These are phyloP conservation scores for Coemansia sp. DNA, from an alignment of 192 early-diverging fungal species.

Conservation along the genomic window DNA sequence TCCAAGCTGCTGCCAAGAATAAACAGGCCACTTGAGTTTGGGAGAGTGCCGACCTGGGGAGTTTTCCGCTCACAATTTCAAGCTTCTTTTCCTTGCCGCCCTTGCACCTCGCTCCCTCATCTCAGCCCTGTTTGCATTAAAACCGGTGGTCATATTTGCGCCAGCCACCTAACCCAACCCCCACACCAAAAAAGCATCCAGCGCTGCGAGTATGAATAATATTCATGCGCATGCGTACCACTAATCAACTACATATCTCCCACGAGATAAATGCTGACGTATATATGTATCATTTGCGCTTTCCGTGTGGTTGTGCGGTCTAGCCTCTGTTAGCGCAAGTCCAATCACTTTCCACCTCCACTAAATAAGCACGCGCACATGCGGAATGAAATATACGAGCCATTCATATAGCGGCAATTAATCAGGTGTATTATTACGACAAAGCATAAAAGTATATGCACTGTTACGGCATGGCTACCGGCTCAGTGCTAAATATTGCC, in stretches of 20 bases:
- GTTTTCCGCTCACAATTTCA: neutral
- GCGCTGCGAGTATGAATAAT: conserved; percentile 10
- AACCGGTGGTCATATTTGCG: neutral
- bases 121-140: neutral
- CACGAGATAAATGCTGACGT: neutral
- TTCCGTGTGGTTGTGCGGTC: neutral
- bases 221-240: conserved; percentile 5
- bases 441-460: no score
- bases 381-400: neutral
- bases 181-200: neutral
- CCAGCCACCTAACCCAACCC: neutral
- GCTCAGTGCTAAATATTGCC: neutral
- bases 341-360: neutral
- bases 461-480: neutral
- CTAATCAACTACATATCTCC: neutral
- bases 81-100: neutral
- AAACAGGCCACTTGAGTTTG: no score
- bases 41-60: no score
- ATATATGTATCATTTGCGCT: neutral
- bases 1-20: no score
- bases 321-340: neutral
- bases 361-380: neutral
- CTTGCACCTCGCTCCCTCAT: neutral
- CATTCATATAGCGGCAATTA: neutral
- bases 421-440: no score